Base-by-base conservation (phyloP, 805 yeast genomes). In the Candida nemodendra region DNA sequence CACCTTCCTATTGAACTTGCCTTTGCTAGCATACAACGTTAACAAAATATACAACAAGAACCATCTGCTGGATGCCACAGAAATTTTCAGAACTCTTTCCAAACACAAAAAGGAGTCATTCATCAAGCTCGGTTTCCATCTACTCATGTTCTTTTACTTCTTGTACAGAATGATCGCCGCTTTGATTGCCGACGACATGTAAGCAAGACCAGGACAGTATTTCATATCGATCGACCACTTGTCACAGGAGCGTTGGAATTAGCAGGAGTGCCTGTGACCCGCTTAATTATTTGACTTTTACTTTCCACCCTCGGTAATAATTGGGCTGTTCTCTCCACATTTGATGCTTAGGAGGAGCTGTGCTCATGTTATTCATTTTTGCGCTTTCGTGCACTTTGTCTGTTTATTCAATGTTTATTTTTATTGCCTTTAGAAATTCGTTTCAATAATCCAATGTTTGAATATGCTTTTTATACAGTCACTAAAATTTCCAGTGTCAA, bases 131-230 rank as follows among this genome's bases (percentile, higher is more conserved):
- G 96, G 93, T 9, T 89, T 87, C 78, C 91, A 88, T 62, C 74
- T 91, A 55, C 65, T 87, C 57, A 71, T 91, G 84, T 93, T 93
- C 78, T 91, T 93, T 83, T 89, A 77, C 74, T 91, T 89, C 74
- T 77, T 91, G 58, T 91, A 90, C 76, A 80, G 95, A 71, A 89
- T 90, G 96, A 89, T 90, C 66, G 81, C 90, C 76, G 89, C 95
- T 30, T 76, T 90, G 60, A 87, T 91, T 57, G 79, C 81, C 30
- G 89, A 83, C 51, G 85, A 74, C 34, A 39, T 52, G 41, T 60
- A 32, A 32, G 15, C 29, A 22, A 21, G 7, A 11, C 9, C 11
- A 11, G 7, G 24, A 11, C 24, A 21, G 7, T 21, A n/a, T n/a
- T n/a, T n/a, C n/a, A n/a, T n/a, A n/a, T n/a, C n/a, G n/a, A n/a